These are phyloP conservation scores for Laguncularia racemosa DNA, from an alignment of 345 rosid species.

Conservation along the genomic window DNA sequence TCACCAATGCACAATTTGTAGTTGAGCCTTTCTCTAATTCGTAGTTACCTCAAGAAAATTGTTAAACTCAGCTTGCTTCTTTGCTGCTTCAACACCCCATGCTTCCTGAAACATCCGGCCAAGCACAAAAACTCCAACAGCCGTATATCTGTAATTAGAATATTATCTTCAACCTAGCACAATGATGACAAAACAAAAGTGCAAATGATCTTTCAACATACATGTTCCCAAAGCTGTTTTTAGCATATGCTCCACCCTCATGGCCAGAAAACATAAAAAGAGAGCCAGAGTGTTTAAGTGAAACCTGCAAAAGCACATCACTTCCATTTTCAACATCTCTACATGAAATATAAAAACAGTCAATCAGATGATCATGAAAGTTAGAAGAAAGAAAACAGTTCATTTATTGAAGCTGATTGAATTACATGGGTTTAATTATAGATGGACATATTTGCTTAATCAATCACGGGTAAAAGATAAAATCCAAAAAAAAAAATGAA, in stretches of 20 bases:
- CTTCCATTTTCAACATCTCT: conserved; percentile 8
- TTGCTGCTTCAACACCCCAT: conserved; percentile 70
- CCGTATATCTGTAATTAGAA: conserved; percentile 60
- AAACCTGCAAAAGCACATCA: conserved; percentile 46
- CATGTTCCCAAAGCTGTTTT: conserved; percentile 97
- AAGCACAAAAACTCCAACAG: conserved; percentile 96
- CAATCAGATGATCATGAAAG: no score
- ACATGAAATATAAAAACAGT: no score
- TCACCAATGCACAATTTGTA: no score
- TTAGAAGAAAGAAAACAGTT: no score
- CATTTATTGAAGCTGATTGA: no score
- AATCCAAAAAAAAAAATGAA: no score
- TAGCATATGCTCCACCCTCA: conserved; percentile 96
- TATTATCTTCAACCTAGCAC: background rate
- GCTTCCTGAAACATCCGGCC: conserved; percentile 81
- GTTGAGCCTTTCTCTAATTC: background rate
- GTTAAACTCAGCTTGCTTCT: conserved; percentile 73
- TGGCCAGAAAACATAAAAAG: conserved; percentile 96
- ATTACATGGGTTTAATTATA: no score
- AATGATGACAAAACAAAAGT: background rate
- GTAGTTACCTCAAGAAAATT: conserved; percentile 74
- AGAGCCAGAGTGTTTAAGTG: conserved; percentile 95
- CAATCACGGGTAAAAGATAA: no score
- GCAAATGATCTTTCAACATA: conserved; percentile 23
- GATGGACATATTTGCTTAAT: no score